phyloP scores from a whole-genome alignment of 2,329 filamentous ascomycete genomes.

The Xylariaceae sp. region DNA sequence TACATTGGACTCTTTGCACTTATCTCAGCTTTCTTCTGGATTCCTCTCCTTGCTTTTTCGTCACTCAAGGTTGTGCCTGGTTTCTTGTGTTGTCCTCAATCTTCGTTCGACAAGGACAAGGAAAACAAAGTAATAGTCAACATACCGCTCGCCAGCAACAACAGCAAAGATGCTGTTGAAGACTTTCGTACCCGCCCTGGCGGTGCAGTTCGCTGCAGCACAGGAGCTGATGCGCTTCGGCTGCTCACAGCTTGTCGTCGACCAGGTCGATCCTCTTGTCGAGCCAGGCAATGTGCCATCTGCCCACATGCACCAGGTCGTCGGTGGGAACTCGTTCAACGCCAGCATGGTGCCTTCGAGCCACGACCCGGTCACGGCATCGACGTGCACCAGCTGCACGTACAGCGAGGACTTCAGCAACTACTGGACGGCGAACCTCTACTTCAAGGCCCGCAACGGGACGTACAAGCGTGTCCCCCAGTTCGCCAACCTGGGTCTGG shows the following conservation, averaged over 20 bases:
- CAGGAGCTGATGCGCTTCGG: conserved; percentile 35
- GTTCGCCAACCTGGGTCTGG: conserved; percentile 28
- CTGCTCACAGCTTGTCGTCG: conserved; percentile 32
- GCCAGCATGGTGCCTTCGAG: conserved; percentile 25
- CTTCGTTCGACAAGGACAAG: conserved; percentile 1
- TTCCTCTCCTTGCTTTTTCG: no score
- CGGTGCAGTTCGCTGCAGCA: conserved; percentile 26
- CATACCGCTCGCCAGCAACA: no score
- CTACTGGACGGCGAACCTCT: conserved; percentile 31
- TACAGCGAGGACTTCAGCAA: conserved; percentile 32
- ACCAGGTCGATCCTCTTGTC: conserved; percentile 30
- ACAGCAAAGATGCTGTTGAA: conserved; percentile 29
- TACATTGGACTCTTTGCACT: conserved; percentile 6
- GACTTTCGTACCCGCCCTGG: conserved; percentile 25
- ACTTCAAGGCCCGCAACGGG: conserved; percentile 30
- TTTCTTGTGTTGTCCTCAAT: conserved; percentile 6
- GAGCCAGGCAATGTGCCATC: conserved; percentile 29
- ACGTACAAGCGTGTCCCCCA: conserved; percentile 30
- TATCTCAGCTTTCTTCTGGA: conserved; percentile 2
- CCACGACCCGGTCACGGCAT: conserved; percentile 24
- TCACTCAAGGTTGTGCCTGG: no score
- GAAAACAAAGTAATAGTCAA: no score
- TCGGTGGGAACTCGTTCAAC: conserved; percentile 31
- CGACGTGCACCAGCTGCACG: conserved; percentile 29
- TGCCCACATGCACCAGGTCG: conserved; percentile 30